These are phyloP conservation scores for Artemisia argyi DNA, from an alignment of 129 eudicot genomes.

Conservation along the genomic window DNA sequence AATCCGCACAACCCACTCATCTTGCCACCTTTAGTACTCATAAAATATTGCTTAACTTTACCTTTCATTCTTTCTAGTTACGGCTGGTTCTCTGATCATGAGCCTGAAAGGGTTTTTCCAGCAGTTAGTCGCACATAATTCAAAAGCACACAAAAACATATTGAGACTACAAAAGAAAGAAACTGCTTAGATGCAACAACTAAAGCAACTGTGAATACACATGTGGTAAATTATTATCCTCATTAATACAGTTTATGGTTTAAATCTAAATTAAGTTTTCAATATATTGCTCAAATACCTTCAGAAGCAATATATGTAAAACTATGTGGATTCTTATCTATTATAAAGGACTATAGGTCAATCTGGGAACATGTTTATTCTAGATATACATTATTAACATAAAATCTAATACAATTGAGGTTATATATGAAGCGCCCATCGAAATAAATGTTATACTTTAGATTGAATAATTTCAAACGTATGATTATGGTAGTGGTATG, in stretches of 20 bases:
- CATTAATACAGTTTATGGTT: not conserved
- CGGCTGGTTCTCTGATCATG: slow-evolving; percentile 64
- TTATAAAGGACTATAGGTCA: not conserved
- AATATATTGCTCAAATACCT: not conserved
- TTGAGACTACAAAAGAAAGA: slow-evolving; percentile 30
- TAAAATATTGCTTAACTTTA: slow-evolving; percentile 2
- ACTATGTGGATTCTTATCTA: not conserved
- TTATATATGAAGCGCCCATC: not conserved
- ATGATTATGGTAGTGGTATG: slow-evolving; percentile 87
- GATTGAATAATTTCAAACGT: too few species aligned
- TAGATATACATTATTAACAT: not conserved
- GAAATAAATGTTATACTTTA: not conserved
- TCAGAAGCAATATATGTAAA: not conserved
- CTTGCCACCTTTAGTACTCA: not conserved
- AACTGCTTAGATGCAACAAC: slow-evolving; percentile 24
- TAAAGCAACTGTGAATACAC: slow-evolving; percentile 32
- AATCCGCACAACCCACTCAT: not conserved
- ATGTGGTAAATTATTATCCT: slow-evolving; percentile 40
- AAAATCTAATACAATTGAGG: not conserved
- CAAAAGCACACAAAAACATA: slow-evolving; percentile 20
- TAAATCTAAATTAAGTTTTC: not conserved
- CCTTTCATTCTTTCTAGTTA: slow-evolving; percentile 52
- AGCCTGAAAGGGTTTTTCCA: slow-evolving; percentile 25
- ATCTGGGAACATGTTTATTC: too few species aligned
- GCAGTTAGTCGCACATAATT: slow-evolving; percentile 35